A percentile compares a stretch with the other conserved stretches of the same genome.
phyloP scores from a whole-genome alignment of 2,329 filamentous ascomycete genomes.

The Colletotrichum sansevieriae region DNA sequence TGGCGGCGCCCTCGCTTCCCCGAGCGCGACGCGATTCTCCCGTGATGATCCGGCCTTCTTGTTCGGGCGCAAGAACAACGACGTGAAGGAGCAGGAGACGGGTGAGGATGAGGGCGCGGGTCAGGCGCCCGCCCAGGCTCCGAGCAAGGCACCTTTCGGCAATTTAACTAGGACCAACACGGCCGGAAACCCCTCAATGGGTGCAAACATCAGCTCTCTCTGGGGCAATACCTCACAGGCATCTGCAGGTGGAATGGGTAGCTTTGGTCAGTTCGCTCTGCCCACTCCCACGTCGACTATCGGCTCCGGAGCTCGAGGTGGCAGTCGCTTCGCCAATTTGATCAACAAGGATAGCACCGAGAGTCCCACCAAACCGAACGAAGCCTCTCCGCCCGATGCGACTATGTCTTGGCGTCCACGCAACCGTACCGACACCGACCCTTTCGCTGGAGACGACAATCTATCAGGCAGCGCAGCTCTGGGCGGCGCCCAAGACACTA shows the following conservation, averaged over 20 bases:
- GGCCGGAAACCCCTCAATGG: conserved; percentile 60
- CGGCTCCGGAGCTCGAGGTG: conserved; percentile 76
- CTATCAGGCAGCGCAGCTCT: conserved; percentile 79
- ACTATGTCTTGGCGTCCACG: conserved; percentile 69
- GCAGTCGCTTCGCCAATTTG: conserved; percentile 88
- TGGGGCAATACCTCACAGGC: conserved; percentile 54
- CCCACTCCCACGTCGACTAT: conserved; percentile 64
- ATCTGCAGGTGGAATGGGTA: conserved; percentile 69
- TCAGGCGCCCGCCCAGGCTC: conserved; percentile 43
- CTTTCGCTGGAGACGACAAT: conserved; percentile 78
- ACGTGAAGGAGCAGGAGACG: conserved; percentile 60
- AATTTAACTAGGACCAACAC: conserved; percentile 68
- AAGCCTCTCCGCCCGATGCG: conserved; percentile 55
- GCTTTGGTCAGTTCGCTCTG: conserved; percentile 92
- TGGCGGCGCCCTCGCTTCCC: conserved; percentile 68
- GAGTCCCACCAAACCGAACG: conserved; percentile 64
- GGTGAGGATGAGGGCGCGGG: conserved; percentile 61
- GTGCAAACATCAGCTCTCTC: conserved; percentile 54
- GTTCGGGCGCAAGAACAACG: conserved; percentile 66
- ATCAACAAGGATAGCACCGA: conserved; percentile 84
- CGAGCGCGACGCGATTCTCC: conserved; percentile 69
- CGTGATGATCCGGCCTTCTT: conserved; percentile 74
- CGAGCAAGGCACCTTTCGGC: conserved; percentile 56
- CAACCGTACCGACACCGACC: conserved; percentile 79
- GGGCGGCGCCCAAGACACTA: conserved; percentile 80